Evolutionary conservation across 1,284 basidiomycete species (phyloP).

Genomic region (Marasmius tenuissimus): DNA sequence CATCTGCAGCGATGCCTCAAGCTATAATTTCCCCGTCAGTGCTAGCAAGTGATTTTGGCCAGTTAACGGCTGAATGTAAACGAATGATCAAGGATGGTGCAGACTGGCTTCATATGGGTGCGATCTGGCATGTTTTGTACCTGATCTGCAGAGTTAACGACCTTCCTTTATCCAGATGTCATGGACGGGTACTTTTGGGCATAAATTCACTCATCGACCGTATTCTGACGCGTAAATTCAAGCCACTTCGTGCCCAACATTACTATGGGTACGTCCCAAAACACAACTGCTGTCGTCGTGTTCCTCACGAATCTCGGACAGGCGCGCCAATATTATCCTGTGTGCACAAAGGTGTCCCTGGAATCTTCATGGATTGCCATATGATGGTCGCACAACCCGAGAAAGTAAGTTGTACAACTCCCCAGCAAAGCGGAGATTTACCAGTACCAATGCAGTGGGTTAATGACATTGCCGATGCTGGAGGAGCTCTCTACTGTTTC

Average conservation of each 20-base stretch:
- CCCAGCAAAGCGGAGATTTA: not conserved
- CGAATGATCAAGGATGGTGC: slow-evolving; percentile 91
- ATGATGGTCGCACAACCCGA: slow-evolving; percentile 99
- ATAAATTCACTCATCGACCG: slow-evolving; percentile 5
- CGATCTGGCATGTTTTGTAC: slow-evolving; percentile 22
- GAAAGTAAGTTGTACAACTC: slow-evolving; percentile 50
- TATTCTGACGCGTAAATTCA: slow-evolving; percentile 18
- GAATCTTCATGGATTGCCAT: slow-evolving; percentile 99
- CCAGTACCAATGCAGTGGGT: slow-evolving; percentile 75
- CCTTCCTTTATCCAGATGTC: slow-evolving; percentile 61
- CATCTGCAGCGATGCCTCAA: slow-evolving; percentile 59
- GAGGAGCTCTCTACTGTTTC: slow-evolving; percentile 95
- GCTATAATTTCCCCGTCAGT: slow-evolving; percentile 91
- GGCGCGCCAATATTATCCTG: slow-evolving; percentile 89
- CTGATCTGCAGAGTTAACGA: slow-evolving; percentile 7
- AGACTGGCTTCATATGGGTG: slow-evolving; percentile 97
- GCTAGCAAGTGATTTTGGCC: slow-evolving; percentile 93
- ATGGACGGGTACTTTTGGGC: slow-evolving; percentile 84
- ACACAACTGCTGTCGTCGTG: not conserved
- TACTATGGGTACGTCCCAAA: slow-evolving; percentile 74
- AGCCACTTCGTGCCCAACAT: slow-evolving; percentile 99
- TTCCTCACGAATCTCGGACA: slow-evolving; percentile 31
- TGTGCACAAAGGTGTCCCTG: slow-evolving; percentile 88
- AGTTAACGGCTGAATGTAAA: slow-evolving; percentile 88
- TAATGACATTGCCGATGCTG: slow-evolving; percentile 92